phyloP scores from a whole-genome alignment of 495 filamentous ascomycete genomes.

The Lentithecium fluviatile region DNA sequence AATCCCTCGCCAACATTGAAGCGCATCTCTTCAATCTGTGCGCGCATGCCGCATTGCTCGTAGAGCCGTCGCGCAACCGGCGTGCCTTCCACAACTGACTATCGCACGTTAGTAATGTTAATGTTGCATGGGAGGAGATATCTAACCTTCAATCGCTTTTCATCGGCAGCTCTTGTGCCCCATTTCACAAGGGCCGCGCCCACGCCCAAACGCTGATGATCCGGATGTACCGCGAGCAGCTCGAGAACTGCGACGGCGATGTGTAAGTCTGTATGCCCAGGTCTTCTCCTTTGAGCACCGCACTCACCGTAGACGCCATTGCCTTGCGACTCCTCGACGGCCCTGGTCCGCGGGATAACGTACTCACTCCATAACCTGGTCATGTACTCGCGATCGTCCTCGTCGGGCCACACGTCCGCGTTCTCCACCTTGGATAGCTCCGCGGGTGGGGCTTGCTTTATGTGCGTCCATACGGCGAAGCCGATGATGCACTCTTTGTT shows the following conservation, averaged over 20 bases:
- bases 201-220: constrained; percentile 15
- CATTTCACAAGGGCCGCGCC: constrained; percentile 14
- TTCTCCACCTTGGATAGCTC: constrained; percentile 4
- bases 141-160: constrained; percentile 4
- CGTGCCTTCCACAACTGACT: constrained; percentile 17
- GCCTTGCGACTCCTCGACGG: constrained; percentile 4
- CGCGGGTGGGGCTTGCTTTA: constrained; percentile 1
- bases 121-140: too few species aligned
- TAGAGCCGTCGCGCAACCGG: constrained; percentile 7
- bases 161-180: constrained; percentile 13
- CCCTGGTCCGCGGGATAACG: constrained; percentile 4
- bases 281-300: not conserved
- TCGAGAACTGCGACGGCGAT: constrained; percentile 7
- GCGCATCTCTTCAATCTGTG: constrained; percentile 16
- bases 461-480: constrained; percentile 12
- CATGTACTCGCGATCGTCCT: constrained; percentile 18
- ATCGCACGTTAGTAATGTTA: too few species aligned
- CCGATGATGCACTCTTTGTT: constrained; percentile 2
- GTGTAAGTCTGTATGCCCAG: not conserved
- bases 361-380: constrained; percentile 6
- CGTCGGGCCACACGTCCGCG: constrained; percentile 12
- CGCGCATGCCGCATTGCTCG: constrained; percentile 5
- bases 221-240: constrained; percentile 14
- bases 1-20: constrained; percentile 18
- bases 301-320: constrained; percentile 11